These are phyloP conservation scores for Neovahlkampfia damariscottae DNA, from an alignment of 78 protist genomes.

Conservation along the genomic window DNA sequence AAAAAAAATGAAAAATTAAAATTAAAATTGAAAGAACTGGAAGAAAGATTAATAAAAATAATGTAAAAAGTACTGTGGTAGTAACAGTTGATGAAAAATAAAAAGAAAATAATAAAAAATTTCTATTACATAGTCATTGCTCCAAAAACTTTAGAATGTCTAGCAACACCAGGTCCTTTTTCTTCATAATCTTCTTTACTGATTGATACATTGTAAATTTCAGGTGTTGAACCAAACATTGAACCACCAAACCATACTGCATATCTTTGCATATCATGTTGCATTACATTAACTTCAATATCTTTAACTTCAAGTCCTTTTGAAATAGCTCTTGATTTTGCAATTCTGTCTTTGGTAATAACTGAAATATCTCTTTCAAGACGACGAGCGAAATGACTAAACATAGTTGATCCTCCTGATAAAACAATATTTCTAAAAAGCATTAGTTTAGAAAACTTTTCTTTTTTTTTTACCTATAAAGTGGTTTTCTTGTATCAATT, in stretches of 20 bases:
- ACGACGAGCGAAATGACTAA: constrained; percentile 86
- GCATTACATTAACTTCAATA: constrained; percentile 85
- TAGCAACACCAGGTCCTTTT: constrained; percentile 81
- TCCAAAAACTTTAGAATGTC: constrained; percentile 72
- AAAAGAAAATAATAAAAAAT: too few relatives aligned
- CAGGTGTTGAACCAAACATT: constrained; percentile 81
- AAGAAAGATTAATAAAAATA: too few relatives aligned
- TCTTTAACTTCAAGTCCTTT: constrained; percentile 79
- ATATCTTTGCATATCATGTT: constrained; percentile 70
- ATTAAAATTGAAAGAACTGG: too few relatives aligned
- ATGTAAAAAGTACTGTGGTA: too few relatives aligned
- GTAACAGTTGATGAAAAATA: too few relatives aligned
- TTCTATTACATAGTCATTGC: too few relatives aligned
- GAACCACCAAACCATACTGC: constrained; percentile 98
- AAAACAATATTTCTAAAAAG: constrained; percentile 73
- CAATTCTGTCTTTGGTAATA: constrained; percentile 46
- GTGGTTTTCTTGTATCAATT: constrained; percentile 85
- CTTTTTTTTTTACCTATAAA: constrained; percentile 54
- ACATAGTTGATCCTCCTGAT: constrained; percentile 99
- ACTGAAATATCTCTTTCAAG: constrained; percentile 81
- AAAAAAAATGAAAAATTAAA: too few relatives aligned
- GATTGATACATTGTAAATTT: constrained; percentile 70
- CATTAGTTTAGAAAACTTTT: neutral
- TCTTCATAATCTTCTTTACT: constrained; percentile 91
- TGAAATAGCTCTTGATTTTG: neutral